Percentiles rank a stretch among this genome's conserved stretches.
These are phyloP conservation scores for Cylindrodendrum hubeiense DNA, from an alignment of 2,329 filamentous ascomycete species.

Conservation along the genomic window DNA sequence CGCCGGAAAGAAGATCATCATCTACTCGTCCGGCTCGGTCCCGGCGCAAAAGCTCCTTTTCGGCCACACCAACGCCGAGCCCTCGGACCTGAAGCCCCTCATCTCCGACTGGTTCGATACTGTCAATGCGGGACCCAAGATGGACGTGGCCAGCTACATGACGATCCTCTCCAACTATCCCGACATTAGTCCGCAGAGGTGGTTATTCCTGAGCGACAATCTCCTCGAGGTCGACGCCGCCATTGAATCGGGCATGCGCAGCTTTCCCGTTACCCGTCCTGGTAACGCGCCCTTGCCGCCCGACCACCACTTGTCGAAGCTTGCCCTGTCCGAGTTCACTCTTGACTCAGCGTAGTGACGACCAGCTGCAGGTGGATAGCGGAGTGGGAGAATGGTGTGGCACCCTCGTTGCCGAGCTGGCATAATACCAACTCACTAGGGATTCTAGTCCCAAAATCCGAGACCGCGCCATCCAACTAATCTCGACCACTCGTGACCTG, in stretches of 20 bases:
- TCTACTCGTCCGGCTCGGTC: constrained; percentile 87
- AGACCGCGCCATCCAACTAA: constrained; percentile 40
- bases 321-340: constrained; percentile 53
- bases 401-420: constrained; percentile 38
- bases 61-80: constrained; percentile 70
- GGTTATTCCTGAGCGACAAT: constrained; percentile 88
- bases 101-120: constrained; percentile 83
- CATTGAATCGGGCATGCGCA: constrained; percentile 71
- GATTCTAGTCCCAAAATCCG: constrained; percentile 41
- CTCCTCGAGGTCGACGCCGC: constrained; percentile 76
- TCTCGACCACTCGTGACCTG: constrained; percentile 35
- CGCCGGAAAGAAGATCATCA: constrained; percentile 71
- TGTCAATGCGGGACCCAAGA: constrained; percentile 82
- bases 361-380: constrained; percentile 37
- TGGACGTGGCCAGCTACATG: constrained; percentile 74
- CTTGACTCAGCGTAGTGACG: constrained; percentile 40
- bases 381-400: constrained; percentile 36
- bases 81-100: constrained; percentile 69
- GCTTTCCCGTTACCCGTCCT: constrained; percentile 72
- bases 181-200: constrained; percentile 61
- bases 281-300: constrained; percentile 75
- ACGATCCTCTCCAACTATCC: constrained; percentile 66
- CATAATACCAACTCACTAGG: constrained; percentile 41
- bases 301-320: constrained; percentile 54
- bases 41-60: constrained; percentile 86